phyloP scores from a whole-genome alignment of 2,329 filamentous ascomycete species.

The Blastomyces parvus region DNA sequence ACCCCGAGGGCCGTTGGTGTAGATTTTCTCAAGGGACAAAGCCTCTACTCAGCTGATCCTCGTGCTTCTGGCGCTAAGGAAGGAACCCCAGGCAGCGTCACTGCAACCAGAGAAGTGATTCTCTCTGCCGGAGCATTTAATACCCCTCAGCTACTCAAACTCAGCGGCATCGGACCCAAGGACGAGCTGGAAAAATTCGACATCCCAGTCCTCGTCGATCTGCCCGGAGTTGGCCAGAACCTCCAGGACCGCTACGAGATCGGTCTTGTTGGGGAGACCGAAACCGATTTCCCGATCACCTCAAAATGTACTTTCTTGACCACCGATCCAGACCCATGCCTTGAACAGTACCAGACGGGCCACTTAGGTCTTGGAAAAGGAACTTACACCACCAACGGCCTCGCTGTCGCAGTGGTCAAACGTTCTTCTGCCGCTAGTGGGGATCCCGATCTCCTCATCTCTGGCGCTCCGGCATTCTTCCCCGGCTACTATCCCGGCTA shows the following conservation, averaged over 20 bases:
- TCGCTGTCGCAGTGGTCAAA: constrained; percentile 41
- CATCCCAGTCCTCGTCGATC: constrained; percentile 45
- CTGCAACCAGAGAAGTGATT: constrained; percentile 36
- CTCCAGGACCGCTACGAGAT: constrained; percentile 54
- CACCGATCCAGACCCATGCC: constrained; percentile 32
- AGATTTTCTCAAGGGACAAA: constrained; percentile 38
- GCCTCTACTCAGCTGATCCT: constrained; percentile 40
- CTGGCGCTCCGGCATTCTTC: constrained; percentile 47
- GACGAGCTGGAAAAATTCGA: constrained; percentile 42
- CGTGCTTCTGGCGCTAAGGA: constrained; percentile 20
- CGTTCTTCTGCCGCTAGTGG: constrained; percentile 33
- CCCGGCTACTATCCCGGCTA: constrained; percentile 49
- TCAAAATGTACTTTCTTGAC: constrained; percentile 26
- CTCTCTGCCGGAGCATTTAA: constrained; percentile 49
- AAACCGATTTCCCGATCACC: constrained; percentile 26
- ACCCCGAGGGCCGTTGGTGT: constrained; percentile 39
- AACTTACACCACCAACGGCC: constrained; percentile 40
- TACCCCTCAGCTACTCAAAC: constrained; percentile 53
- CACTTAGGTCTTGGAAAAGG: constrained; percentile 23
- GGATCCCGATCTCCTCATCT: constrained; percentile 47
- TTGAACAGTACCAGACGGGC: constrained; percentile 33
- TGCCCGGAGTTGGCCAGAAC: constrained; percentile 53
- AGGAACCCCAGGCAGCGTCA: constrained; percentile 33
- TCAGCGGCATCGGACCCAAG: constrained; percentile 50
- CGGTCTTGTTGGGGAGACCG: constrained; percentile 39